phyloP scores from a whole-genome alignment of 192 early-diverging fungal species.

The Pilaira anomala region DNA sequence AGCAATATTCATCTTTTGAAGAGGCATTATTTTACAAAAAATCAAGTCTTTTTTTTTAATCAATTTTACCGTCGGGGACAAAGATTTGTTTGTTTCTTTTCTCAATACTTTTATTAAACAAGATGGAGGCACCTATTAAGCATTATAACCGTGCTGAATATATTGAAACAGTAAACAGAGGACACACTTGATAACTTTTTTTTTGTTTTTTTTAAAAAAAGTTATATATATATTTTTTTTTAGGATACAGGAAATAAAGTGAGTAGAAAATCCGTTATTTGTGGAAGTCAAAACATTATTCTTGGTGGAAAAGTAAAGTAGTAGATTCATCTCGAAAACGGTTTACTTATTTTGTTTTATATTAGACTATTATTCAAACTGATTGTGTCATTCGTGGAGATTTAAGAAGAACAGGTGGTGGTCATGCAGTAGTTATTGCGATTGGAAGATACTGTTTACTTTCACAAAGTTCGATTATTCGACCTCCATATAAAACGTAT shows the following conservation, averaged over 20 bases:
- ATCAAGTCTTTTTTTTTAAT: conserved; percentile 37
- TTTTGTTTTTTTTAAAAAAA: neutral
- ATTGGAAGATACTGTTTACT: conserved; percentile 91
- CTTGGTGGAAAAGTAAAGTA: conserved; percentile 84
- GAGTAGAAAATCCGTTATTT: conserved; percentile 87
- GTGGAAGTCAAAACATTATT: conserved; percentile 94
- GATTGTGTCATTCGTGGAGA: conserved; percentile 93
- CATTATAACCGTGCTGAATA: conserved; percentile 84
- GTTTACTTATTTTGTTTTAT: neutral
- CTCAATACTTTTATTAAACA: no score
- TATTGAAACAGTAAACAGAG: conserved; percentile 80
- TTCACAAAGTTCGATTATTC: conserved; percentile 69
- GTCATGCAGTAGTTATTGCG: conserved; percentile 84
- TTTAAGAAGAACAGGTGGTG: conserved; percentile 79
- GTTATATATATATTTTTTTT: neutral
- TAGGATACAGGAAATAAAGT: conserved; percentile 97
- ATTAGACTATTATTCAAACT: conserved; percentile 86
- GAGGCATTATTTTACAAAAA: conserved; percentile 1
- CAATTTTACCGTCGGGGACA: no score
- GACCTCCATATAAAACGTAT: conserved; percentile 94
- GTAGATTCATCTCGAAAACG: neutral
- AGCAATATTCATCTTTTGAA: conserved; percentile 34
- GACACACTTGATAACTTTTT: neutral
- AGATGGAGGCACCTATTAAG: conserved; percentile 69
- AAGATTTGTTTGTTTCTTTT: no score